Percentiles rank a stretch among this genome's conserved stretches.
Conservation (phyloP, 305 asterid species). For the Galium porrigens region DNA sequence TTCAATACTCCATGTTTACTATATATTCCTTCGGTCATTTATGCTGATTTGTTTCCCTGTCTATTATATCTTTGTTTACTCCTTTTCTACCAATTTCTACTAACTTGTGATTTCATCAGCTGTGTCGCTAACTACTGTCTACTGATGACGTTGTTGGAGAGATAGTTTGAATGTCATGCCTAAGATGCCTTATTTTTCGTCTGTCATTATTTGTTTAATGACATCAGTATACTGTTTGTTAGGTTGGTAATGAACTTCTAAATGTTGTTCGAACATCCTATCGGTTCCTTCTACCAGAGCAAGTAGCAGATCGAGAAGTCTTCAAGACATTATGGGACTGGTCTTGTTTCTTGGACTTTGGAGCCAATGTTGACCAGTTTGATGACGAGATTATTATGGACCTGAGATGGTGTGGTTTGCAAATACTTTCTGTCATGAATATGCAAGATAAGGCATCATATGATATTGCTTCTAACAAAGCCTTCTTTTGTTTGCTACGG, state of each 20-base stretch:
- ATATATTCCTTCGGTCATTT: not conserved
- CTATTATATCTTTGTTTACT: not conserved
- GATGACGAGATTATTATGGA: constrained; percentile 30
- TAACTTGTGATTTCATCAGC: constrained; percentile 2
- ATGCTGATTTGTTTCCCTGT: not conserved
- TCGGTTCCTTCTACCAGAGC: constrained; percentile 53
- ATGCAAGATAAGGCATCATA: constrained; percentile 39
- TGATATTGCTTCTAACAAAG: constrained; percentile 35
- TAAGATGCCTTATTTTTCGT: not conserved
- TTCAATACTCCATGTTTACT: not conserved
- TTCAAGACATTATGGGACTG: constrained; percentile 70
- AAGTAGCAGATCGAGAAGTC: constrained; percentile 45
- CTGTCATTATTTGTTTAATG: constrained; percentile 10
- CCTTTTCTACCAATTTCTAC: not conserved
- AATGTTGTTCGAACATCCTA: constrained; percentile 52
- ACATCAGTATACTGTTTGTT: constrained; percentile 6
- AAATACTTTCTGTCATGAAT: constrained; percentile 40
- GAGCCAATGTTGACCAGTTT: constrained; percentile 18
- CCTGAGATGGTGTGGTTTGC: constrained; percentile 54
- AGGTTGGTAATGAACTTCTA: constrained; percentile 47
- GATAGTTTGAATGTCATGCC: not conserved
- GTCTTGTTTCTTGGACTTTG: constrained; percentile 60
- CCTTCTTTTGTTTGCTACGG: constrained; percentile 45
- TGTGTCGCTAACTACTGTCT: not conserved
- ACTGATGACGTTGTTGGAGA: not conserved